Evolutionary conservation across 2,329 filamentous ascomycete species (phyloP).

Genomic region (Neonectria sp.): DNA sequence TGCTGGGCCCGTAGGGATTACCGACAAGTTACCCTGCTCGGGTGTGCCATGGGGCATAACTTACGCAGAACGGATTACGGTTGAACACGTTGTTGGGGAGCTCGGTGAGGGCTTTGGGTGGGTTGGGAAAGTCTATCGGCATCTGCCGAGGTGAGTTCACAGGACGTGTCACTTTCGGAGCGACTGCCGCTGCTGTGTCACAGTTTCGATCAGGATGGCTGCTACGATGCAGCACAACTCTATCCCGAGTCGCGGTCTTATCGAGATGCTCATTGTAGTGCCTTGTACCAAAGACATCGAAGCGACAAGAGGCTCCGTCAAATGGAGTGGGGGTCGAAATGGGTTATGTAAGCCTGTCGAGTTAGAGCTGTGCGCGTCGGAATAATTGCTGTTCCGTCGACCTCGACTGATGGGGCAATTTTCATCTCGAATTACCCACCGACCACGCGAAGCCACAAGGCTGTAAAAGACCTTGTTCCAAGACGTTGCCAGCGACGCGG

Average conservation of each 20-base stretch:
- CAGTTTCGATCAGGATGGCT: neutral
- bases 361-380: slow-evolving; percentile 22
- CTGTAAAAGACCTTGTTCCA: slow-evolving; percentile 41
- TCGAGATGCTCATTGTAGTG: slow-evolving; percentile 16
- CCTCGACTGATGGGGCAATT: slow-evolving; percentile 42
- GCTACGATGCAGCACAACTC: slow-evolving; percentile 6
- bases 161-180: neutral
- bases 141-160: slow-evolving; percentile 5
- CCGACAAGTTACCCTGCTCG: slow-evolving; percentile 5
- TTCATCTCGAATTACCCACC: slow-evolving; percentile 43
- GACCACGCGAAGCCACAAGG: slow-evolving; percentile 44
- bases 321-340: neutral
- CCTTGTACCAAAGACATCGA: neutral
- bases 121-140: neutral
- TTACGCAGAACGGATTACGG: neutral
- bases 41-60: slow-evolving; percentile 3
- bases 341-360: slow-evolving; percentile 39
- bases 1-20: slow-evolving; percentile 11
- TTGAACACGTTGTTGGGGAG: slow-evolving; percentile 7
- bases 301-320: neutral
- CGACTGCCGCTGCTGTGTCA: neutral
- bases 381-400: slow-evolving; percentile 42
- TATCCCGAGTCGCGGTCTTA: slow-evolving; percentile 6
- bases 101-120: neutral
- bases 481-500: slow-evolving; percentile 47